These are phyloP conservation scores for Ilyonectria sp. DNA, from an alignment of 2,329 filamentous ascomycete species.

Conservation along the genomic window DNA sequence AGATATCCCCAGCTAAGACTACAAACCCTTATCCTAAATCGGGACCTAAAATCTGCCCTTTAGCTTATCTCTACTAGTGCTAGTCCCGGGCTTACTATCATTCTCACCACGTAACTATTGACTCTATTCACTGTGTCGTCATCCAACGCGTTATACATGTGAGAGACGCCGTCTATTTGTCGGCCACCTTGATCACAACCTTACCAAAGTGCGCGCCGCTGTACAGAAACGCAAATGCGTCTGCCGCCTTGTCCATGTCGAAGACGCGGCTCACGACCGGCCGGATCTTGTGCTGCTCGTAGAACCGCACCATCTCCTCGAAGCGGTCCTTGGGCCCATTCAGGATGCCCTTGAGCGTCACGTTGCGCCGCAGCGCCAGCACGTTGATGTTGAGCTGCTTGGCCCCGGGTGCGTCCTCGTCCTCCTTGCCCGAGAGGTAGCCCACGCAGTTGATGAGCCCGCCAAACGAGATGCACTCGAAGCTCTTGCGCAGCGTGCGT, in stretches of 20 bases:
- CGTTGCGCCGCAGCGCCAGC: conserved; percentile 62
- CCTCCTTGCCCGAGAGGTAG: conserved; percentile 67
- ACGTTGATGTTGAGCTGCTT: conserved; percentile 73
- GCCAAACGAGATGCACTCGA: conserved; percentile 68
- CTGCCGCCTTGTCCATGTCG: conserved; percentile 60
- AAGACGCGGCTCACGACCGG: conserved; percentile 66
- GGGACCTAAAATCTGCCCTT: too few species aligned
- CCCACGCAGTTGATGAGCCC: conserved; percentile 68
- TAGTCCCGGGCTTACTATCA: too few species aligned
- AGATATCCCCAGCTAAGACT: too few species aligned
- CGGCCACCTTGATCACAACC: conserved; percentile 63
- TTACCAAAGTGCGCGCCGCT: conserved; percentile 72
- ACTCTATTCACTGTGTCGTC: background rate
- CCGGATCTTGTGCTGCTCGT: conserved; percentile 59
- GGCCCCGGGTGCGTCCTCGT: conserved; percentile 57
- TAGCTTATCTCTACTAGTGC: too few species aligned
- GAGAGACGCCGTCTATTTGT: conserved; percentile 35
- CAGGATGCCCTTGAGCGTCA: conserved; percentile 68
- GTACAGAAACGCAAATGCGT: conserved; percentile 68
- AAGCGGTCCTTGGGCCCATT: conserved; percentile 71
- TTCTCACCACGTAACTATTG: too few species aligned
- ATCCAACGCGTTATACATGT: conserved; percentile 12
- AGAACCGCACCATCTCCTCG: conserved; percentile 68
- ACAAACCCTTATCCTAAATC: too few species aligned
- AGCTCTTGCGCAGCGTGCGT: conserved; percentile 66